Base-by-base conservation (phyloP, 129 eudicot genomes). In the Flaveria robusta region DNA sequence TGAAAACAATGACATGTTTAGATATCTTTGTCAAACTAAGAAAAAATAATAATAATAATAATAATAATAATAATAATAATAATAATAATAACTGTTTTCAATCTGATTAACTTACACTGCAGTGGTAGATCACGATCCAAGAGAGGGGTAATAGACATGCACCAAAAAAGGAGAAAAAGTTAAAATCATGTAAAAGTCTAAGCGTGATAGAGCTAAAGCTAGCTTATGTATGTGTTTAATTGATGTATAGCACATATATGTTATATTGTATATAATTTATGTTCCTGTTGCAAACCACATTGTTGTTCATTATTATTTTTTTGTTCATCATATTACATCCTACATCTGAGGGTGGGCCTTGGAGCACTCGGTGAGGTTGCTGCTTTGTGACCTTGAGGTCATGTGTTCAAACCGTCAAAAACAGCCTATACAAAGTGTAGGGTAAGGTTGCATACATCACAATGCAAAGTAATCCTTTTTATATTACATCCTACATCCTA, bases 101-200 rank as follows among this genome's bases (percentile, higher is more conserved):
- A 71, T 27, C 49, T 65, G 29, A 68, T 1, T 23, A 18, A 55
- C 85, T 76, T 82, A 82, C 85, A 82, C 85, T 82, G 82, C 64
- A 77, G 10, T 37, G 74, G 78, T 74, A 34, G 59, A 65, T 75
- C 63, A 67, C 47, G 72, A 77, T 71, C 85, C 85, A 71, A 42
- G 37, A 68, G 77, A 49, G 66, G 55, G 71, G 46, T 41, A 69
- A 72, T 27, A 64, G 46, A 63, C 82, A 71, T 72, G 78, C 82
- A 77, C 26, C 74, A 54, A 77, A 66, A 76, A 71, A 52, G 74
- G 69, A 68, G 51, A 45, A 56, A 54, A 31, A 42, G 75, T 82
- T 66, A 82, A 56, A 63, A 76, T 46, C 56, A 63, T 43, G 47
- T 43, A 43, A 43, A 43, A 43, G 47, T 43, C 27, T 24, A 66